phyloP scores from a whole-genome alignment of 257 asterid genomes.

The Verbena officinalis region DNA sequence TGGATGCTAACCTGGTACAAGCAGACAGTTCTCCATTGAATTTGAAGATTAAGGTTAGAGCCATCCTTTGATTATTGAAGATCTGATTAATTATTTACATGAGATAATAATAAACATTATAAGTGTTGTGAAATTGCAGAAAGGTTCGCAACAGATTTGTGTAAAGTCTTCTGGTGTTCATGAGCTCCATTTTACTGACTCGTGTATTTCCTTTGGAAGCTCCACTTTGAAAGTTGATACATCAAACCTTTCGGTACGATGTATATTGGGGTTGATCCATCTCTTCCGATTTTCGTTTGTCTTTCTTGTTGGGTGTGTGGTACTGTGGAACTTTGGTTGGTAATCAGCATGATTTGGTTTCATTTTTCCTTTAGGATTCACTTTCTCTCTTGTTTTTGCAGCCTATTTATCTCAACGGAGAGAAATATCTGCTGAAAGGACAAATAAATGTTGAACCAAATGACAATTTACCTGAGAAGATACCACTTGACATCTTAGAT shows the following conservation, averaged over 20 bases:
- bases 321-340: too few relatives aligned
- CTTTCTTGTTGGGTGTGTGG: slow-evolving; percentile 14
- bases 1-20: slow-evolving; percentile 69
- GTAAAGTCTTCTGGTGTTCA: slow-evolving; percentile 88
- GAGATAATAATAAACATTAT: slow-evolving; percentile 30
- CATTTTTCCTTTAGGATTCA: slow-evolving; percentile 19
- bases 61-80: slow-evolving; percentile 22
- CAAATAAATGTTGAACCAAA: slow-evolving; percentile 55
- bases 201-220: slow-evolving; percentile 89
- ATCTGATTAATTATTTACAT: slow-evolving; percentile 18
- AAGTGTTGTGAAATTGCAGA: slow-evolving; percentile 58
- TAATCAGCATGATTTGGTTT: not conserved
- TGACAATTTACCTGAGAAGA: slow-evolving; percentile 55
- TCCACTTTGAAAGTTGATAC: slow-evolving; percentile 69
- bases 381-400: slow-evolving; percentile 44
- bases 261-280: slow-evolving; percentile 23
- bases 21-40: slow-evolving; percentile 58
- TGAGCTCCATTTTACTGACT: slow-evolving; percentile 77
- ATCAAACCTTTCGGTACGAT: slow-evolving; percentile 59
- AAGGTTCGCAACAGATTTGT: slow-evolving; percentile 78
- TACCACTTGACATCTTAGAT: slow-evolving; percentile 65
- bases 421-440: slow-evolving; percentile 84
- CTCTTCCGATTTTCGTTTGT: slow-evolving; percentile 6
- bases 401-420: slow-evolving; percentile 87
- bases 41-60: slow-evolving; percentile 74